Percentiles rank a stretch among this genome's conserved stretches.
phyloP scores from a whole-genome alignment of 345 rosid species.

The Citrus maxima region DNA sequence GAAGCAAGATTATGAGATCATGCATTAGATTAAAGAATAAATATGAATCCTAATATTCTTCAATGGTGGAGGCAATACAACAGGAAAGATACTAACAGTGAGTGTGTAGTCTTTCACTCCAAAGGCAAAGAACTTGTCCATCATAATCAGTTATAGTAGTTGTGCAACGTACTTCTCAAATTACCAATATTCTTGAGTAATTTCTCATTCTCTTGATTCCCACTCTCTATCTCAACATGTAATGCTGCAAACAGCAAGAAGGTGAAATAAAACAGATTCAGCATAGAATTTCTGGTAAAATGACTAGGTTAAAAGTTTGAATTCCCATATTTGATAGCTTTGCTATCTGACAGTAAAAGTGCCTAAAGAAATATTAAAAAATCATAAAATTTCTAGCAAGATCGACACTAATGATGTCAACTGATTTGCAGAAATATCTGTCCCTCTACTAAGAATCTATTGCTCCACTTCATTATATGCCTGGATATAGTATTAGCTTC shows the following conservation, averaged over 20 bases:
- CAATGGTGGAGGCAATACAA: not conserved
- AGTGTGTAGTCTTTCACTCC: not conserved
- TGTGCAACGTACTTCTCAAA: conserved; percentile 24
- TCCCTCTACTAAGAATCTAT: not conserved
- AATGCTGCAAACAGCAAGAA: conserved; percentile 31
- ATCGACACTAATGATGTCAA: not conserved
- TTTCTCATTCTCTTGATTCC: conserved; percentile 34
- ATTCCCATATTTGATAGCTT: not conserved
- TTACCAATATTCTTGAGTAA: conserved; percentile 31
- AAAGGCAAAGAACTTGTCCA: not conserved
- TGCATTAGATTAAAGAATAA: not conserved
- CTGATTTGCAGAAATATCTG: not conserved
- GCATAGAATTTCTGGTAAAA: not conserved
- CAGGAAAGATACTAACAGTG: not conserved
- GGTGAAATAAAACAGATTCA: not conserved
- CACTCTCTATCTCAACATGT: conserved; percentile 27
- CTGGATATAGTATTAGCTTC: not conserved
- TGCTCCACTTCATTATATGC: not conserved
- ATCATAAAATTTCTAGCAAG: not conserved
- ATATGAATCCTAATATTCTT: not conserved
- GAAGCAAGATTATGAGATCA: not conserved
- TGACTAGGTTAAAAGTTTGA: not conserved
- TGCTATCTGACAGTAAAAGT: not conserved
- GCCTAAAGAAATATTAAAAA: not conserved
- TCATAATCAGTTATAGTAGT: conserved; percentile 2